Percentiles rank a stretch among this genome's conserved stretches.
Conservation (phyloP, 140 eudicot species). For the Ambrosia hybrid region DNA sequence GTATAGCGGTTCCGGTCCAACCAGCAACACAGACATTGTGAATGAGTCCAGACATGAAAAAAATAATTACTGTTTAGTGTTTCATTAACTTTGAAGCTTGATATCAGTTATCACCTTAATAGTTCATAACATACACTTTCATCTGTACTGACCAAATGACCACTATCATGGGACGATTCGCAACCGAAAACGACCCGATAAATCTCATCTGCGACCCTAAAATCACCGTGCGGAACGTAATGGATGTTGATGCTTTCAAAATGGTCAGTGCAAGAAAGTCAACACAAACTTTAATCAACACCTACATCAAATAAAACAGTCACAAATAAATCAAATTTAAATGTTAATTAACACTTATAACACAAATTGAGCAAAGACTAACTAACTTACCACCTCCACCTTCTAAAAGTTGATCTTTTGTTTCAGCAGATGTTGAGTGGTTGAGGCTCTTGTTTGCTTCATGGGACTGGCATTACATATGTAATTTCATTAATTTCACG, state of each 20-base stretch:
- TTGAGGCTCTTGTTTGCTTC: conserved; percentile 40
- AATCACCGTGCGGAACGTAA: conserved; percentile 6
- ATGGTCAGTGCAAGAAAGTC: conserved; percentile 20
- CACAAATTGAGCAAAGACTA: conserved; percentile 5
- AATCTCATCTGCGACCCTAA: conserved; percentile 11
- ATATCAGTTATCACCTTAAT: too few relatives aligned
- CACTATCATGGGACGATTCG: conserved; percentile 25
- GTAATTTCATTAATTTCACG: background rate
- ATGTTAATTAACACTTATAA: background rate
- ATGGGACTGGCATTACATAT: conserved; percentile 37
- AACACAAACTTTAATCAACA: conserved; percentile 13
- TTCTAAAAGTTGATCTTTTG: conserved; percentile 40
- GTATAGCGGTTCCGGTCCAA: too few relatives aligned
- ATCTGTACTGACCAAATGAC: background rate
- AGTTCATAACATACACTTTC: too few relatives aligned
- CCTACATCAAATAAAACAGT: conserved; percentile 25
- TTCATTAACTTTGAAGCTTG: too few relatives aligned
- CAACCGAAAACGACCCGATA: conserved; percentile 6
- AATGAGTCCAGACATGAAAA: too few relatives aligned
- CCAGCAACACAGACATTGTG: too few relatives aligned
- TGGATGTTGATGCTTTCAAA: conserved; percentile 14
- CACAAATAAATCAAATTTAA: background rate
- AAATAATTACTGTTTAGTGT: too few relatives aligned
- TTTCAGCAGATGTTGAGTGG: conserved; percentile 34
- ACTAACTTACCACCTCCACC: conserved; percentile 23